Conservation (phyloP, 2,329 filamentous ascomycete species). For the Colletotrichum phormii region DNA sequence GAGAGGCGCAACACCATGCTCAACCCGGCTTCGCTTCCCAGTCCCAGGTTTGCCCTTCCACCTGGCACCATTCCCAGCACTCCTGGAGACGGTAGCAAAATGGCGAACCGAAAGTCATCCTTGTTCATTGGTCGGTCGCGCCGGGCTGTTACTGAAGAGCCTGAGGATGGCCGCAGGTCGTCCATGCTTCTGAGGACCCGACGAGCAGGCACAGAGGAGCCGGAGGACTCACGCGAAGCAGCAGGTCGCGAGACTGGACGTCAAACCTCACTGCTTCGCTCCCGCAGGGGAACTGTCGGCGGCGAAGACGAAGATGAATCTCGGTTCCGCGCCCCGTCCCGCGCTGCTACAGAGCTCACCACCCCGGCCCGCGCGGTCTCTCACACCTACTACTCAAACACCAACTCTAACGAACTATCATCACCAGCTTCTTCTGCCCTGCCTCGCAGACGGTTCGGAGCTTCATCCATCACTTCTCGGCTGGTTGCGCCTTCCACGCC, state of each 20-base stretch:
- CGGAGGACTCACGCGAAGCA: constrained; percentile 51
- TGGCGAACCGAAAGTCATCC: constrained; percentile 63
- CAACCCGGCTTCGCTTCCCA: constrained; percentile 56
- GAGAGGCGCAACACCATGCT: constrained; percentile 64
- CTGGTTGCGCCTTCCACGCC: constrained; percentile 54
- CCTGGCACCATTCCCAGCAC: constrained; percentile 49
- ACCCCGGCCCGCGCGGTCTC: constrained; percentile 44
- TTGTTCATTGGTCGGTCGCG: constrained; percentile 59
- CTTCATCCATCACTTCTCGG: constrained; percentile 60
- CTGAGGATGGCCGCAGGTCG: constrained; percentile 62
- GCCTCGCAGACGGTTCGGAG: constrained; percentile 64
- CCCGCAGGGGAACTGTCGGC: constrained; percentile 58
- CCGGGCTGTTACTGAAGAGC: constrained; percentile 62
- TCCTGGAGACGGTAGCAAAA: constrained; percentile 49
- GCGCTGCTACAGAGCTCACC: constrained; percentile 67
- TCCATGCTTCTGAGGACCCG: constrained; percentile 60
- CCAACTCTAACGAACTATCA: constrained; percentile 36
- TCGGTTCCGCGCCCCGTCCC: constrained; percentile 67
- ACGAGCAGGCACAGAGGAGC: constrained; percentile 60
- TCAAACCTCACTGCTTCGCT: constrained; percentile 57
- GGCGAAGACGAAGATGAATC: constrained; percentile 60
- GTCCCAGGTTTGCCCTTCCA: constrained; percentile 54
- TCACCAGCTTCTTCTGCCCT: constrained; percentile 58
- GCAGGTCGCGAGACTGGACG: constrained; percentile 52
- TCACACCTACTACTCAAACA: constrained; percentile 51